Conservation (phyloP, 2,329 filamentous ascomycete species). For the Arthrinium puccinioides region DNA sequence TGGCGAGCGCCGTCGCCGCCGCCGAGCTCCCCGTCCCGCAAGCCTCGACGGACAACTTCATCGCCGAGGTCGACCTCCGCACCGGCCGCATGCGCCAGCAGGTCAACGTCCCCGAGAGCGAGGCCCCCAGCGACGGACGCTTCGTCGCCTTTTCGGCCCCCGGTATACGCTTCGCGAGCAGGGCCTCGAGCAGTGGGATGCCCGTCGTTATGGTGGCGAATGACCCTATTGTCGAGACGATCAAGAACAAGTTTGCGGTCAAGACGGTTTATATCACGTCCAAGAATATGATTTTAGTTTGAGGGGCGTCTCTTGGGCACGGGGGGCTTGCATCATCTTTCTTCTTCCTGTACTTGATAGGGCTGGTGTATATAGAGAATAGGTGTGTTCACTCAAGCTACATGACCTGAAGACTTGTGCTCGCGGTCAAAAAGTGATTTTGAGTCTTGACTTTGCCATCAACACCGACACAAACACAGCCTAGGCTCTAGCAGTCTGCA, state of each 20-base stretch:
- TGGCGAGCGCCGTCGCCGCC: slow-evolving; percentile 11
- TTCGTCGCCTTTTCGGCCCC: slow-evolving; percentile 17
- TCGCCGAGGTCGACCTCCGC: slow-evolving; percentile 18
- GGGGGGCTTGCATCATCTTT: too few relatives aligned
- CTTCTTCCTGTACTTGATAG: too few relatives aligned
- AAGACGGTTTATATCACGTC: slow-evolving; percentile 16
- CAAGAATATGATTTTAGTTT: slow-evolving; percentile 17
- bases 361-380: too few relatives aligned
- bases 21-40: slow-evolving; percentile 4
- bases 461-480: too few relatives aligned
- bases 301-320: too few relatives aligned
- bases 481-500: too few relatives aligned
- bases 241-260: slow-evolving; percentile 14
- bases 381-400: too few relatives aligned
- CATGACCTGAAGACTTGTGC: too few relatives aligned
- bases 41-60: slow-evolving; percentile 13
- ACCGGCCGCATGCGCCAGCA: slow-evolving; percentile 17
- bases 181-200: slow-evolving; percentile 14
- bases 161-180: slow-evolving; percentile 16
- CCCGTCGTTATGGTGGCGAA: slow-evolving; percentile 14
- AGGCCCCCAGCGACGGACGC: slow-evolving; percentile 12
- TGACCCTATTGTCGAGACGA: slow-evolving; percentile 13
- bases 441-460: too few relatives aligned
- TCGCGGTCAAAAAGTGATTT: too few relatives aligned
- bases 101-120: slow-evolving; percentile 15